A percentile compares a stretch with the other conserved stretches of the same genome.
These are phyloP conservation scores for Furcasterigmium sp. DNA, from an alignment of 2,329 filamentous ascomycete species.

Conservation along the genomic window DNA sequence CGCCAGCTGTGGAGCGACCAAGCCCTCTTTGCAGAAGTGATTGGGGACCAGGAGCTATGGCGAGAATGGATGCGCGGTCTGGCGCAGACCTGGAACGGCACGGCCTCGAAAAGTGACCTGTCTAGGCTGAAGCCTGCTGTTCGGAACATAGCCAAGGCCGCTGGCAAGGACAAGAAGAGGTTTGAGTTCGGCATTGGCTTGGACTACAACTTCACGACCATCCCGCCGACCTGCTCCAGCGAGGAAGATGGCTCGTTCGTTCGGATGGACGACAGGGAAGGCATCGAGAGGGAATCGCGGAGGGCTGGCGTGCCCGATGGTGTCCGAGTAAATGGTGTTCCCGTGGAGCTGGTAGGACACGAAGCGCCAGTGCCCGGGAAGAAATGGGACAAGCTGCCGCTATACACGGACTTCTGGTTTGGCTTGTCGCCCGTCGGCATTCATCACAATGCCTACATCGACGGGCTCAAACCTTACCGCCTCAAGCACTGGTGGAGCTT, in stretches of 20 bases:
- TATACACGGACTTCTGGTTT: constrained; percentile 32
- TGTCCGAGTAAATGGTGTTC: constrained; percentile 20
- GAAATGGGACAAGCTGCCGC: constrained; percentile 22
- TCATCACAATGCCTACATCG: constrained; percentile 30
- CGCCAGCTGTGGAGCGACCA: constrained; percentile 33
- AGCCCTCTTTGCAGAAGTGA: constrained; percentile 29
- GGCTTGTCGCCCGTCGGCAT: constrained; percentile 28
- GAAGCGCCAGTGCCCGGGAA: constrained; percentile 11
- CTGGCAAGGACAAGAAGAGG: constrained; percentile 17
- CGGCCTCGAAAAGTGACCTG: constrained; percentile 8
- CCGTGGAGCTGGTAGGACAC: constrained; percentile 18
- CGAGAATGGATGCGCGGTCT: constrained; percentile 24
- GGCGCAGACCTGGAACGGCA: constrained; percentile 25
- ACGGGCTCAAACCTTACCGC: constrained; percentile 22
- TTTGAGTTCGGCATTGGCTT: constrained; percentile 34
- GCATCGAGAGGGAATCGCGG: constrained; percentile 16
- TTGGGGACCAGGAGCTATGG: constrained; percentile 32
- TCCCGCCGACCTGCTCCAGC: constrained; percentile 28
- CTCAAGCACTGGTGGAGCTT: constrained; percentile 27
- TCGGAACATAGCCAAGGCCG: constrained; percentile 18
- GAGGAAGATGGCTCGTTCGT: constrained; percentile 30
- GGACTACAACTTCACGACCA: constrained; percentile 31
- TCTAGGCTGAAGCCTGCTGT: constrained; percentile 13
- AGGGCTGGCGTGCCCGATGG: constrained; percentile 23
- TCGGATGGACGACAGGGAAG: constrained; percentile 16